Evolutionary conservation across 2,329 filamentous ascomycete genomes (phyloP), one percentile per base, ranked within the genome.

Genomic region (Aureobasidium sp.): DNA sequence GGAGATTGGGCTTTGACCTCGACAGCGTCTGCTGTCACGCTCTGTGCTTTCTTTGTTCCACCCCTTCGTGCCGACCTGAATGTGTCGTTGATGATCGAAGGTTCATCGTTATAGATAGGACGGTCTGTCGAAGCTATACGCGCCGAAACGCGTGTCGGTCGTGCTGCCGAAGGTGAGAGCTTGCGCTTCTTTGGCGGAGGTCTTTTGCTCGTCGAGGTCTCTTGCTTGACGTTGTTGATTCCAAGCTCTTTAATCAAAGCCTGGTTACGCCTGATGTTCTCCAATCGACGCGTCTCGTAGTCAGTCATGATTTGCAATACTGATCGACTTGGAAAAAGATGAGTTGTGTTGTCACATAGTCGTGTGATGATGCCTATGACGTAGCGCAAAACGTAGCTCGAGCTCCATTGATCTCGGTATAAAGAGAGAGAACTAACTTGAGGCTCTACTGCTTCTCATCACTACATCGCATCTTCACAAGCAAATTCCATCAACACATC

Each of bases 241-340:
- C 79, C 76, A 17, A 83, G 76, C 43, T 78, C 74, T 52, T 75
- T 74, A 3, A 83, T 70, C 1, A 82, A 72, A 9, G 73, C 76
- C 66, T 79, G 72, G 65, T 83, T 83, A 10, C 77, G 73, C 64
- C 75, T 75, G 66, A 83, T 81, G 65, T 82, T 82, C 15, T 74
- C 75, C 8, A 74, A 71, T 2, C 80, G 75, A 24, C 76, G 73
- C 1, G 73, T 72, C 66, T 82, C 80, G 65, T 82, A 79, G 48
- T 72, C 74, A 36, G 57, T 60, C 57, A 60, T 60, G 24, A 20
- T 48, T 20, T 47, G 29, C 24, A 32, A 27, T 37, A 37, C 15
- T 57, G 53, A 57, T 57, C 41, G n/a, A 34, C 41, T 37, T 55
- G 29, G 26, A 26, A 15, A 20, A 27, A 46, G 13, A 59, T 59